phyloP scores from a whole-genome alignment of 2,329 filamentous ascomycete genomes.

The Alternaria brassicae region DNA sequence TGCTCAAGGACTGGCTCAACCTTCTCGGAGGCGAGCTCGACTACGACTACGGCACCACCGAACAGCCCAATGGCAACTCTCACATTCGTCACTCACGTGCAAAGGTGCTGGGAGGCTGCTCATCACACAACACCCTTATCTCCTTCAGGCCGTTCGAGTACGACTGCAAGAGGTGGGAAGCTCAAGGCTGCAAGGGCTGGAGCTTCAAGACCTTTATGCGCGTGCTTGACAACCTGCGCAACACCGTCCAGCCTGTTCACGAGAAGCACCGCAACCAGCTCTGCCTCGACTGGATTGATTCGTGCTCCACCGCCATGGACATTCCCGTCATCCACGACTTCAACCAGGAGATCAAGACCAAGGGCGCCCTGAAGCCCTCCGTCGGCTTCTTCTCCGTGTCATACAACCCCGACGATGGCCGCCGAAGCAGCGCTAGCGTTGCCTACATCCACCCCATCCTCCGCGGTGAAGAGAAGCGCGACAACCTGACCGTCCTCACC shows the following conservation, averaged over 20 bases:
- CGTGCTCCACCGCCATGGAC: conserved; percentile 78
- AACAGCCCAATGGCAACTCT: conserved; percentile 91
- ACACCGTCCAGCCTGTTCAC: conserved; percentile 90
- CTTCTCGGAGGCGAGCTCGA: conserved; percentile 85
- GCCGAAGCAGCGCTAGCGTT: conserved; percentile 83
- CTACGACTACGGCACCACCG: conserved; percentile 88
- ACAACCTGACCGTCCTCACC: conserved; percentile 85
- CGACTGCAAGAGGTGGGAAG: conserved; percentile 84
- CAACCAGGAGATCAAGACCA: conserved; percentile 80
- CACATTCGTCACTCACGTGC: conserved; percentile 90
- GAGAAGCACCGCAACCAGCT: conserved; percentile 86
- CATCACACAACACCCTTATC: conserved; percentile 92
- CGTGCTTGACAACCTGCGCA: conserved; percentile 81
- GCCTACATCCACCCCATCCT: conserved; percentile 94
- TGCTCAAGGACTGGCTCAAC: conserved; percentile 85
- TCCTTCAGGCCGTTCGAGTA: conserved; percentile 91
- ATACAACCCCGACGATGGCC: conserved; percentile 88
- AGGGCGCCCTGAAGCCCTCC: conserved; percentile 74
- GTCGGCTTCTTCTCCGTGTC: conserved; percentile 91
- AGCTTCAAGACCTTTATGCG: conserved; percentile 84
- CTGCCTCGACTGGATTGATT: conserved; percentile 86
- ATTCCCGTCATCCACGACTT: conserved; percentile 86
- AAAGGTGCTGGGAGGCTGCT: conserved; percentile 91
- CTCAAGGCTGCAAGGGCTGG: conserved; percentile 83
- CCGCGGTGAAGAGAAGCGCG: conserved; percentile 78